phyloP scores from a whole-genome alignment of 2,329 filamentous ascomycete species.

The Fusarium equiseti region DNA sequence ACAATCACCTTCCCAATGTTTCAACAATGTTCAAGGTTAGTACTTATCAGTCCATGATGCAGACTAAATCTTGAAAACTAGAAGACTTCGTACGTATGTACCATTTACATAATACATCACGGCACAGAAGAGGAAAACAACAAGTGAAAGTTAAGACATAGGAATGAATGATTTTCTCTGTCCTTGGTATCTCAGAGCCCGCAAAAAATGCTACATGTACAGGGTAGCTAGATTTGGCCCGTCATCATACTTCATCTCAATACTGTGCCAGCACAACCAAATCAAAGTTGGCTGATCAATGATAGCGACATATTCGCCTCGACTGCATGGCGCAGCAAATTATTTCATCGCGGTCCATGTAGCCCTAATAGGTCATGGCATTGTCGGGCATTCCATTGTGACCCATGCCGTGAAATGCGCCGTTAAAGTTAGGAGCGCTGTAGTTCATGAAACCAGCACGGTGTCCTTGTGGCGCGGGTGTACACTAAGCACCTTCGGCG shows the following conservation, averaged over 20 bases:
- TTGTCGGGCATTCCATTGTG: slow-evolving; percentile 2
- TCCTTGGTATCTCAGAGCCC: slow-evolving; percentile 37
- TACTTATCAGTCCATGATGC: not conserved
- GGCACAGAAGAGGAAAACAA: not conserved
- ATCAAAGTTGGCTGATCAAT: not conserved
- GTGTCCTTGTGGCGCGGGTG: slow-evolving; percentile 29
- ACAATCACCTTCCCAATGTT: not conserved
- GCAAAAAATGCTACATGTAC: slow-evolving; percentile 7
- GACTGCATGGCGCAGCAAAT: not conserved
- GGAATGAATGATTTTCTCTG: slow-evolving; percentile 9
- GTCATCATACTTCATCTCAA: slow-evolving; percentile 10
- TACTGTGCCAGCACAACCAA: not conserved
- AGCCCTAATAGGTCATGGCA: slow-evolving; percentile 18
- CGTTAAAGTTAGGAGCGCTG: slow-evolving; percentile 12
- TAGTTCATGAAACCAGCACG: slow-evolving; percentile 13
- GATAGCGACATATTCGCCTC: not conserved
- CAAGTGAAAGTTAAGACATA: not conserved
- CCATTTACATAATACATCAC: not conserved
- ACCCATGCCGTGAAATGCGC: slow-evolving; percentile 10
- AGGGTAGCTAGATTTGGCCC: slow-evolving; percentile 18
- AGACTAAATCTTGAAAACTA: not conserved
- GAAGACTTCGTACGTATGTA: not conserved
- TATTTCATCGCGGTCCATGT: not conserved
- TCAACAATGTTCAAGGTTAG: not conserved
- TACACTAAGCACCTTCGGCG: slow-evolving; percentile 49